Evolutionary conservation across 371 early-diverging fungal species (phyloP), one percentile per base, ranked within the genome.

Genomic region (Mortierella sp.): DNA sequence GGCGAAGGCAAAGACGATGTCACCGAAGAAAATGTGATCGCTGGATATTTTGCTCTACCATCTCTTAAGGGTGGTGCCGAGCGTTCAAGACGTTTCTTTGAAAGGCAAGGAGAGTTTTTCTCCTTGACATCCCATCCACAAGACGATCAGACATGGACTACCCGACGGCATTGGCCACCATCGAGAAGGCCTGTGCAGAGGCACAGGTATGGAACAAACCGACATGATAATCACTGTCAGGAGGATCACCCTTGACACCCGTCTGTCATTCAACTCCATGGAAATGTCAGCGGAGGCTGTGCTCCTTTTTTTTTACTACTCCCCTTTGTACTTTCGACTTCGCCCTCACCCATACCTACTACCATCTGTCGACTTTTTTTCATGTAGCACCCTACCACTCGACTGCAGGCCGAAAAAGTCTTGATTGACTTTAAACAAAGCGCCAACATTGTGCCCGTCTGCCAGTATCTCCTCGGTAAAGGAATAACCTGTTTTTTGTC

Each of bases 151-250:
- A 69, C 74, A 86, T 86, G 87, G 87, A 86, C 71, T 79, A 76
- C 68, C 71, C 76, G 39, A 64, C 74, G 58, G 79, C 74, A 31
- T 68, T 83, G 73, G 75, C 65, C 67, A 90, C 90, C 66, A 90
- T 91, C 71, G 92, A 92, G 79, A 91, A 92, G 79, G 92, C 92
- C 14, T 93, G 93, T 77, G 85, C 86, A 24, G 92, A 92, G 76
- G 87, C 92, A 65, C 91, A 91, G 87, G 93, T 92, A 87, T 26
- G n/a, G 64, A 34, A 29, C 29, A 41, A 8, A 86, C 86, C 89
- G 10, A 26, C 29, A 67, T 31, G 88, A 87, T 29, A 22, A 86
- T 88, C n/a, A 90, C 88, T 24, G 22, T 24, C 65, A 65, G 16
- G 65, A 26, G 19, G 9, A 22, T 31, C 34, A 22, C 9, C 39